Evolutionary conservation across 805 yeast species (phyloP), one percentile per base, ranked within the genome.

Genomic region (Metschnikowia colocasiae): DNA sequence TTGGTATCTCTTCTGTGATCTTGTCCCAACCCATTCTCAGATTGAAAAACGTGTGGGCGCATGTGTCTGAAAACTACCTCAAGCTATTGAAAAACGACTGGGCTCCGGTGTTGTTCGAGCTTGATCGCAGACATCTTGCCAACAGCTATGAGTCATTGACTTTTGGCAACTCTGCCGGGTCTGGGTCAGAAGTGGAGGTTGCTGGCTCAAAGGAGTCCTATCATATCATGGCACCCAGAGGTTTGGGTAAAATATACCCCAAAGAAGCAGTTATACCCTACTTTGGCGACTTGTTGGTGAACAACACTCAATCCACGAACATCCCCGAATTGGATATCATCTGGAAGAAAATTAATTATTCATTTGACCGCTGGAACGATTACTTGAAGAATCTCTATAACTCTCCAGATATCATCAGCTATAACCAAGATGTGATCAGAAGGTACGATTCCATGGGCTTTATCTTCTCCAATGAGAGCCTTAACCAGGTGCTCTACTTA

Each of bases 31-130:
- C 97, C 0, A 74, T 92, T 1, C 68, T 92, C 48, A 76, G 98
- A 54, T 70, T 92, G 39, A 69, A 78, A 23, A 76, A 78, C 45
- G 76, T 91, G 1, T 92, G 98, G 98, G 69, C 82, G 6, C 69
- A 73, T 40, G 87, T 90, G 3, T 78, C 85, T 12, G 75, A 77
- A 18, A 77, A 78, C 25, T 71, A 78, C 39, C 64, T 87, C 44
- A 81, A 79, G 46, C 68, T 80, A 2, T 79, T 89, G 25, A 78
- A 82, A 37, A 80, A 82, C 43, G 95, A 87, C 56, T 92, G 97
- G 97, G 87, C 94, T 0, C 96, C 95, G 2, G 95, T 92, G 20
- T 83, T 88, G 7, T 88, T 87, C 67, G 97, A 91, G 60, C 73
- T 92, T 30, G 95, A 89, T 52, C 78, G 94, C 59, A 75, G 94